These are phyloP conservation scores for Stagonosporopsis rhizophila DNA, from an alignment of 2,329 filamentous ascomycete species.

Conservation along the genomic window DNA sequence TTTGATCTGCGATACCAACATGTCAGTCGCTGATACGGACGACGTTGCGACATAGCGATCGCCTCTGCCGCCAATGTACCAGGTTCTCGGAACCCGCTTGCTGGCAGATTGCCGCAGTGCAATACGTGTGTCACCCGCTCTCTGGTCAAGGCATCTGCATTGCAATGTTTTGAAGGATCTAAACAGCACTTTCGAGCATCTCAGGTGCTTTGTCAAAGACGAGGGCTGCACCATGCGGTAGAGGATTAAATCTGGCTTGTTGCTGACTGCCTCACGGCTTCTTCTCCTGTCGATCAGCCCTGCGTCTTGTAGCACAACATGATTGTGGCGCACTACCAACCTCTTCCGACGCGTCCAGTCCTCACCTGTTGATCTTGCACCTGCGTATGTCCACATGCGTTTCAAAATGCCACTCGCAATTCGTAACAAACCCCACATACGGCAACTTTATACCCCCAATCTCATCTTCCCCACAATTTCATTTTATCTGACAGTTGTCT, in stretches of 20 bases:
- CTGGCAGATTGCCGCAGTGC: slow-evolving; percentile 6
- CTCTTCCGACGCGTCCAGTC: background rate
- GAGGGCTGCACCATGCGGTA: background rate
- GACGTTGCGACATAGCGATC: slow-evolving; percentile 15
- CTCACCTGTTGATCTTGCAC: background rate
- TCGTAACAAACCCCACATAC: background rate
- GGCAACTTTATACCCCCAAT: no score
- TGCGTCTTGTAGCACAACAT: background rate
- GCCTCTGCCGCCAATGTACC: slow-evolving; percentile 17
- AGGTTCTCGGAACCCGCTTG: slow-evolving; percentile 18
- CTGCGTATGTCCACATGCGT: background rate
- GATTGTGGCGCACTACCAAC: slow-evolving; percentile 15
- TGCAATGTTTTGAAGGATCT: background rate
- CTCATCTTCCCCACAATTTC: background rate
- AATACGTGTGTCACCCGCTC: background rate
- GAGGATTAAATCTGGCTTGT: background rate
- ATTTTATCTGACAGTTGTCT: slow-evolving; percentile 4
- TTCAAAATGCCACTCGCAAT: slow-evolving; percentile 14
- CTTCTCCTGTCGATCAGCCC: slow-evolving; percentile 19
- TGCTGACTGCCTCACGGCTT: slow-evolving; percentile 7
- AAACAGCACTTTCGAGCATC: background rate
- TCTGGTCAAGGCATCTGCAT: background rate
- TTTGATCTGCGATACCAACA: slow-evolving; percentile 1
- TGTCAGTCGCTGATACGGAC: slow-evolving; percentile 14
- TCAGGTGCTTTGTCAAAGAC: background rate